phyloP scores from a whole-genome alignment of 2,329 filamentous ascomycete genomes.

The Epichloe brachyelytri region DNA sequence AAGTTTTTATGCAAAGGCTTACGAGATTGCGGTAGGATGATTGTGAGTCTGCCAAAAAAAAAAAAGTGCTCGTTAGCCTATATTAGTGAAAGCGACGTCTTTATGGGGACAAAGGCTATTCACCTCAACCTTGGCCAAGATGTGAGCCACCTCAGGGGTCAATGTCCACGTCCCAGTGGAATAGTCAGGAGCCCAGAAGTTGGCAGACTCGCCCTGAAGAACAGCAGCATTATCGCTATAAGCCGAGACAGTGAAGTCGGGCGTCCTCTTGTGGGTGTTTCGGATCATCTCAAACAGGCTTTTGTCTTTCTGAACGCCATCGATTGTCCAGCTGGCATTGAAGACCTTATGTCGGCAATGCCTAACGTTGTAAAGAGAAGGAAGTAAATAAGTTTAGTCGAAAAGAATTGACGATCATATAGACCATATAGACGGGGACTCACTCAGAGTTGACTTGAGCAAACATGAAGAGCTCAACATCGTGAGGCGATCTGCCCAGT shows the following conservation, averaged over 20 bases:
- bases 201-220: conserved; percentile 26
- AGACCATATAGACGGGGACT: neutral
- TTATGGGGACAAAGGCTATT: neutral
- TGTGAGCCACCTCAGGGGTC: conserved; percentile 75
- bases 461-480: conserved; percentile 98
- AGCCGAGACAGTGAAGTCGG: conserved; percentile 77
- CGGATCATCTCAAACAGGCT: conserved; percentile 93
- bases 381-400: neutral
- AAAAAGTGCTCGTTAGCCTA: neutral
- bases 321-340: conserved; percentile 93
- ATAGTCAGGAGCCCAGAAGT: conserved; percentile 75
- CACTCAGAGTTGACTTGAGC: conserved; percentile 93
- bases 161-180: conserved; percentile 78
- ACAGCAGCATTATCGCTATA: conserved; percentile 99
- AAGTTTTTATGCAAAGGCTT: conserved; percentile 2
- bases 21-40: conserved; percentile 86
- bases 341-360: conserved; percentile 82
- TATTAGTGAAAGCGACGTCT: neutral
- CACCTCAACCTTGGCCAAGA: conserved; percentile 77
- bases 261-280: conserved; percentile 78
- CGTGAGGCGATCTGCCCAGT: conserved; percentile 53
- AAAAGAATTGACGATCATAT: neutral
- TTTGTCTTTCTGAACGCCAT: conserved; percentile 65
- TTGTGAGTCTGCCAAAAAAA: conserved; percentile 57
- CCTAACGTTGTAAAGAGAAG: conserved; percentile 2